A percentile compares a stretch with the other conserved stretches of the same genome.
Conservation (phyloP, 169 alveolate genomes). For the Amoebophrya sp. region DNA sequence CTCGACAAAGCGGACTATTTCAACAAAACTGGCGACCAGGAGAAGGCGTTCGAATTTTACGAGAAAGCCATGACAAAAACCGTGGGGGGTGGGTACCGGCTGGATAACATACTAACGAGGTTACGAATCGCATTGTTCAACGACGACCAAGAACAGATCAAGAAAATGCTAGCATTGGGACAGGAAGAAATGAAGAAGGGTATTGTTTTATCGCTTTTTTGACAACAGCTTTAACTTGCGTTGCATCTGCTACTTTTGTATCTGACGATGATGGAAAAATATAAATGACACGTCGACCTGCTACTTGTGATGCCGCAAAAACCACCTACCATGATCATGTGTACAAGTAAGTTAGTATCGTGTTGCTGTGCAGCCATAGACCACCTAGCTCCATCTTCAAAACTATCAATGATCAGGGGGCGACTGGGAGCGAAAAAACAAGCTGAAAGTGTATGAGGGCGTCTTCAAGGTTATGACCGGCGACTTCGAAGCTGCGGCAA, state of each 20-base stretch:
- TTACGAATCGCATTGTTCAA: constrained; percentile 58
- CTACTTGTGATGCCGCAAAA: too few relatives aligned
- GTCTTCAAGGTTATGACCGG: constrained; percentile 54
- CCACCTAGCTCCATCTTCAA: too few relatives aligned
- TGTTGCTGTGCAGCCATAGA: too few relatives aligned
- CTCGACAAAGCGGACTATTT: background rate
- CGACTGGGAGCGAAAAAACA: constrained; percentile 95
- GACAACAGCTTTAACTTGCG: too few relatives aligned
- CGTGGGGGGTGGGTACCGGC: constrained; percentile 59
- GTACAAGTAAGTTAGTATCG: too few relatives aligned
- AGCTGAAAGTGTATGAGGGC: constrained; percentile 86
- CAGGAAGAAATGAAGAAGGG: constrained; percentile 68
- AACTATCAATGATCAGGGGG: too few relatives aligned
- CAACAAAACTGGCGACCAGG: background rate
- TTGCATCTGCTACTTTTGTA: too few relatives aligned
- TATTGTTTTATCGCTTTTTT: background rate
- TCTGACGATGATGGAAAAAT: too few relatives aligned
- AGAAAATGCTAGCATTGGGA: constrained; percentile 49
- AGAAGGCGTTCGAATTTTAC: constrained; percentile 54
- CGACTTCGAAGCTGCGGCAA: constrained; percentile 55
- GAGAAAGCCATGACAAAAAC: constrained; percentile 58
- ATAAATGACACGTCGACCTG: too few relatives aligned
- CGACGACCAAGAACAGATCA: constrained; percentile 53
- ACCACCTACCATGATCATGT: too few relatives aligned
- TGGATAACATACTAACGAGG: constrained; percentile 58